Conservation (phyloP, 2,329 filamentous ascomycete genomes). For the Colletotrichum musae region DNA sequence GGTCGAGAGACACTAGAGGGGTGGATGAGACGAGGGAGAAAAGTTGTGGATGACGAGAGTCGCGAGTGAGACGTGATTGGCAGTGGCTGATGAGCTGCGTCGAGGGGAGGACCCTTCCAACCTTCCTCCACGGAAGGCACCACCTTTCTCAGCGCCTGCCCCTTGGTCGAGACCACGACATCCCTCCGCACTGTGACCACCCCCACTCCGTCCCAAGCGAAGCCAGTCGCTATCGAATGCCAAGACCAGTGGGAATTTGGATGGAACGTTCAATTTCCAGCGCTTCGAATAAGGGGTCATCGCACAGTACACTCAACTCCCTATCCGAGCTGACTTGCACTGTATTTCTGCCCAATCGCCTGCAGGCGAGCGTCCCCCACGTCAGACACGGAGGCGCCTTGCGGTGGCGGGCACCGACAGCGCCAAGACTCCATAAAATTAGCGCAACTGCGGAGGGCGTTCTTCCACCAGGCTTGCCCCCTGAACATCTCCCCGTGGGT, state of each 20-base stretch:
- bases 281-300: constrained; percentile 5
- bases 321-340: neutral
- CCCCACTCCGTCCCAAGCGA: neutral
- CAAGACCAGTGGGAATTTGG: constrained; percentile 36
- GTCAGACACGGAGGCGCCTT: neutral
- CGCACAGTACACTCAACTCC: neutral
- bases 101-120: neutral
- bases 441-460: constrained; percentile 21
- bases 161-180: too few species aligned
- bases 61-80: too few species aligned
- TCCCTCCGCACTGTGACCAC: constrained; percentile 16
- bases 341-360: constrained; percentile 9
- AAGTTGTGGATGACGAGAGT: too few species aligned
- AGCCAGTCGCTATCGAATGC: constrained; percentile 21
- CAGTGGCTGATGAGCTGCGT: neutral
- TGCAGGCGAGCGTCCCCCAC: neutral
- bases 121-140: neutral
- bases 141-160: neutral
- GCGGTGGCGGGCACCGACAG: neutral
- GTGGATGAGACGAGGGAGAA: too few species aligned
- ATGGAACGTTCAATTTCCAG: constrained; percentile 37
- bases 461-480: neutral
- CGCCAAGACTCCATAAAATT: constrained; percentile 39
- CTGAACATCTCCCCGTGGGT: neutral
- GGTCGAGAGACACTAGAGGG: too few species aligned